phyloP scores from a whole-genome alignment of 2,329 filamentous ascomycete species.

The Boeremia exigua region DNA sequence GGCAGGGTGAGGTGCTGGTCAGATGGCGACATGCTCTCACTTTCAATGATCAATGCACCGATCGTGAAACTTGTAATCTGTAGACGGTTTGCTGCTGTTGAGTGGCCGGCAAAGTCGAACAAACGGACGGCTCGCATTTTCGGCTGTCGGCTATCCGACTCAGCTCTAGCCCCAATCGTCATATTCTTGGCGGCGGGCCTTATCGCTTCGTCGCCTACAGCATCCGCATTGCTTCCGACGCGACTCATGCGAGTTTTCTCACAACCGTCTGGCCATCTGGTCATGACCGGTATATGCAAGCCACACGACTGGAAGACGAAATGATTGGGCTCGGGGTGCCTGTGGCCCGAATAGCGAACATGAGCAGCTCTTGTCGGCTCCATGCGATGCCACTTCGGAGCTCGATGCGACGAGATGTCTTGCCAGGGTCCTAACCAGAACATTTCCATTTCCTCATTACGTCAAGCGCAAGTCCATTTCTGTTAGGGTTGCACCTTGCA shows the following conservation, averaged over 20 bases:
- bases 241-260: constrained; percentile 1
- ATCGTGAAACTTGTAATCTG: not conserved
- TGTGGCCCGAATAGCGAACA: not conserved
- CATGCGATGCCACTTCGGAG: not conserved
- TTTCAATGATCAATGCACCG: not conserved
- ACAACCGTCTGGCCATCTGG: not conserved
- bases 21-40: too few species aligned
- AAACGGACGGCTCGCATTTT: constrained; percentile 1
- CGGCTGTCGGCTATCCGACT: constrained; percentile 6
- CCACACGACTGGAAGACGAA: not conserved
- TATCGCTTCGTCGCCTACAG: constrained; percentile 1
- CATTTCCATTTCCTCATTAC: constrained; percentile 3
- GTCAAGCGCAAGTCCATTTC: constrained; percentile 3
- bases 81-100: not conserved
- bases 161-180: not conserved
- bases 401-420: constrained; percentile 12
- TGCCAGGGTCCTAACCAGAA: constrained; percentile 3
- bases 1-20: too few species aligned
- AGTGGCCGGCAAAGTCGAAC: not conserved
- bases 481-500: not conserved
- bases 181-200: constrained; percentile 6
- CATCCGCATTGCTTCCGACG: constrained; percentile 6
- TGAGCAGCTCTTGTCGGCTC: constrained; percentile 1
- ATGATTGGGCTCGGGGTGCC: not conserved
- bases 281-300: not conserved